Evolutionary conservation across 495 filamentous ascomycete species (phyloP), one percentile per base, ranked within the genome.

Genomic region (Penicillium canescens): DNA sequence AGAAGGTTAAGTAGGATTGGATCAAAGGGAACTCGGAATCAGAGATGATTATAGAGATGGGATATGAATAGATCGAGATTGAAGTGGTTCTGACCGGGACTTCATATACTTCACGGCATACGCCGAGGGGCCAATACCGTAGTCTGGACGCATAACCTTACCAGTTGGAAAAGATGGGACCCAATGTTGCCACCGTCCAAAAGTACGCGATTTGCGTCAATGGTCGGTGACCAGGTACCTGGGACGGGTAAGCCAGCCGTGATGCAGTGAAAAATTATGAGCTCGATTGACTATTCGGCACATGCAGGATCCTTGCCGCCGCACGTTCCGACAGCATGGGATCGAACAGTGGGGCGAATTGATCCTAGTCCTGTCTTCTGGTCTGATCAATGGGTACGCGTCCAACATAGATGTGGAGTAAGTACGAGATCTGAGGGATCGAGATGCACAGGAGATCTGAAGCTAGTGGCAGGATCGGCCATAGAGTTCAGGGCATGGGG

Each of bases 271-370:
- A 40, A 39, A 41, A 18, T 62, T 57, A 31, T 40, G 50, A 52
- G 46, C 43, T 50, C 60, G 54, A 44, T 42, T 46, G 37, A 21
- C 42, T n/a, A 10, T 28, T 56, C 45, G 56, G 54, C 26, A 38
- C 21, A 34, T 62, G 55, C 55, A 60, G 44, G 48, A 59, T 66
- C 60, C 63, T 59, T 66, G 63, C 63, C 45, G 52, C 42, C 56
- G 49, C 63, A 66, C 63, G 63, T 66, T 66, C 46, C 52, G 56
- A 42, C 37, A 52, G 46, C 33, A 46, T 42, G 33, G 40, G 13
- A 53, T 24, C 35, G 44, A 44, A 59, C 42, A 51, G 52, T 55
- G 47, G 56, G 42, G 57, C 24, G 9, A 23, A 14, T 45, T 46
- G 16, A 33, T 49, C 9, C 20, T 31, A 13, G 23, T 31, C 28